Evolutionary conservation across 257 asterid species (phyloP), one percentile per base, ranked within the genome.

Genomic region (Orobanche coerulescens): DNA sequence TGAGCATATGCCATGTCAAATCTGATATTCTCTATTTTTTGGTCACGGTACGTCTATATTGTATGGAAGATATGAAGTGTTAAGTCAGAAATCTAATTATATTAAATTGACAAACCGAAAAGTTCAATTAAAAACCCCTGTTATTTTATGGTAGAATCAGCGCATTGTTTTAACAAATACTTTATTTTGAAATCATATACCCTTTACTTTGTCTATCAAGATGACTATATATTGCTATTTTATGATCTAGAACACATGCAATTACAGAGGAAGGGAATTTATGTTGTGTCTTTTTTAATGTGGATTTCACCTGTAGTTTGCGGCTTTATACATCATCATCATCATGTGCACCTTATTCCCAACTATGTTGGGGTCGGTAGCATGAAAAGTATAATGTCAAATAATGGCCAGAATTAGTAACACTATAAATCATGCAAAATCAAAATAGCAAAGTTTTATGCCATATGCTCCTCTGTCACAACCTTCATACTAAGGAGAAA

Each of bases 241-340:
- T 70, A 30, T 26, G 56, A 50, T 46, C 51, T 60, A 42, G 42
- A 51, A 16, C n/a, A 50, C 34, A 39, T 55, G 61, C 40, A 34
- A 28, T 33, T 47, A 47, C 40, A 30, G 31, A 31, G 58, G 11
- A 58, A 14, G 57, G 46, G 15, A 22, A 55, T 57, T 33, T 20
- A 19, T 51, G 11, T 18, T 22, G 44, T 28, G 9, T 54, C 23
- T 15, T 57, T 11, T 67, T 26, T 30, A 44, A 5, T 65, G 56
- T 54, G 23, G 23, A 14, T 54, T 37, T 15, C 43, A 47, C 18
- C 37, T 9, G 7, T 44, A 47, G 37, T 44, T 33, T 19, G 26
- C 58, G 5, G 58, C 52, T 36, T 20, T 24, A 40, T 15, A 16
- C 33, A 20, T n/a, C n/a, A n/a, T n/a, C n/a, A n/a, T n/a, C n/a